Conservation (phyloP, 2,329 filamentous ascomycete species). For the Beauveria brongniartii region DNA sequence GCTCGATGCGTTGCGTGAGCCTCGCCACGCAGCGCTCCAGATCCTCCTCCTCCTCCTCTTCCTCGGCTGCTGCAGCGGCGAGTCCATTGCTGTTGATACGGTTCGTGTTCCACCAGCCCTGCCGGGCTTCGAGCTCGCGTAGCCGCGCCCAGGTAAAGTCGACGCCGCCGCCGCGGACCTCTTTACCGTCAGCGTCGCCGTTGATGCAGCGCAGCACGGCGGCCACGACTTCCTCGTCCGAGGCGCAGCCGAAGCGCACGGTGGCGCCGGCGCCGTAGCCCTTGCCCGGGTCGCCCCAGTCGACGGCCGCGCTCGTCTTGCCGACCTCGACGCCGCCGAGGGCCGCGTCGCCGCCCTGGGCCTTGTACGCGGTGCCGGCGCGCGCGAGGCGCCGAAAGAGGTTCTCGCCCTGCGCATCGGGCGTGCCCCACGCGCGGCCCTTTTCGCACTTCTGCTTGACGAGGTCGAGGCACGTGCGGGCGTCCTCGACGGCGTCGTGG, state of each 20-base stretch:
- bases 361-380: constrained; percentile 53
- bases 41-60: constrained; percentile 15
- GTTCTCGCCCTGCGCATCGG: constrained; percentile 72
- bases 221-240: constrained; percentile 49
- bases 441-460: constrained; percentile 95
- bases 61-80: constrained; percentile 21
- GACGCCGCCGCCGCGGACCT: constrained; percentile 51
- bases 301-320: constrained; percentile 67
- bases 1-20: constrained; percentile 41
- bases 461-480: constrained; percentile 81
- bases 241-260: constrained; percentile 47
- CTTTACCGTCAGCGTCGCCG: constrained; percentile 49
- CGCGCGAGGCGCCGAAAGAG: constrained; percentile 76
- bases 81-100: constrained; percentile 28
- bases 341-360: constrained; percentile 49
- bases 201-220: constrained; percentile 50
- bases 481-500: constrained; percentile 90
- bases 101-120: constrained; percentile 61
- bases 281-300: constrained; percentile 74
- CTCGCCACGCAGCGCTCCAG: constrained; percentile 39
- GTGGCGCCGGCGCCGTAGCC: constrained; percentile 49
- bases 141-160: constrained; percentile 62
- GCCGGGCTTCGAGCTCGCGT: constrained; percentile 55
- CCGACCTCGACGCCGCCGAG: constrained; percentile 46
- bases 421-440: constrained; percentile 76